Conservation (phyloP, 2,329 filamentous ascomycete species). For the Arthrobotrys musiformis region DNA sequence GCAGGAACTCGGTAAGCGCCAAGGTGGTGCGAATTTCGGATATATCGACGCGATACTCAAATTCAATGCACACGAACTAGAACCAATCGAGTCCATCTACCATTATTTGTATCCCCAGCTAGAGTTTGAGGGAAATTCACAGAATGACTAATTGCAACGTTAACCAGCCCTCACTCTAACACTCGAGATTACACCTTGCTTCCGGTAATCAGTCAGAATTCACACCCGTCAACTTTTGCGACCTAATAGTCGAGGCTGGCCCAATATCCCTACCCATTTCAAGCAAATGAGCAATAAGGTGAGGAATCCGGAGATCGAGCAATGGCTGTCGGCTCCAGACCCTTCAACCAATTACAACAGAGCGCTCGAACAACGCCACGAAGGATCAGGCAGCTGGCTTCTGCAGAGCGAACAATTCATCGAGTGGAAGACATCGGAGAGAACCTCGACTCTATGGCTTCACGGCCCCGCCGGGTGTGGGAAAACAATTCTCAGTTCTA, state of each 20-base stretch:
- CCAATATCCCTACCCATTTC: not conserved
- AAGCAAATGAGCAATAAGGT: not conserved
- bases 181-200: too few species aligned
- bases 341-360: not conserved
- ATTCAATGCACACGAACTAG: too few species aligned
- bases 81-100: too few species aligned
- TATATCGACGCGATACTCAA: too few species aligned
- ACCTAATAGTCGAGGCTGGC: not conserved
- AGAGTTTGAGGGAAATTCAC: too few species aligned
- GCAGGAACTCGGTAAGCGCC: too few species aligned
- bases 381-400: not conserved
- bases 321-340: not conserved
- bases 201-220: too few species aligned
- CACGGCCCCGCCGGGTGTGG: slow-evolving; percentile 64
- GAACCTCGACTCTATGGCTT: slow-evolving; percentile 62
- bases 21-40: too few species aligned
- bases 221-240: too few species aligned
- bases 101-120: too few species aligned
- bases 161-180: too few species aligned
- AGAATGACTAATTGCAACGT: too few species aligned
- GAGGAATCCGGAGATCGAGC: not conserved
- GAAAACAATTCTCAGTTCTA: slow-evolving; percentile 64
- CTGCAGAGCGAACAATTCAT: not conserved
- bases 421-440: not conserved
- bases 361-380: not conserved